phyloP scores from a whole-genome alignment of 495 filamentous ascomycete species.

The Hypoxylon trugodes region DNA sequence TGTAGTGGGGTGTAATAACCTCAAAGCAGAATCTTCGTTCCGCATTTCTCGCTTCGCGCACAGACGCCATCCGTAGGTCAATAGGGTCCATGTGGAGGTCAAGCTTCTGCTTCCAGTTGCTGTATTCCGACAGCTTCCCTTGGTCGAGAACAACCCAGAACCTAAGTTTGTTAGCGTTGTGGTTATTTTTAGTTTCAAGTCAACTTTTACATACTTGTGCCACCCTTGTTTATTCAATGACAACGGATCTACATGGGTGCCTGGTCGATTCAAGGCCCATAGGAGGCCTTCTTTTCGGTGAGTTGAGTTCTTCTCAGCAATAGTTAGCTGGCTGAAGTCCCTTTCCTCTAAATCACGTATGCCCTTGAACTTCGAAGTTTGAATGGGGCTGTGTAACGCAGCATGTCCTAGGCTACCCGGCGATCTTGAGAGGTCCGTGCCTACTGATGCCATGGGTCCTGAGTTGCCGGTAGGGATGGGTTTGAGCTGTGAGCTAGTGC shows the following conservation, averaged over 20 bases:
- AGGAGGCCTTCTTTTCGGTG: constrained; percentile 87
- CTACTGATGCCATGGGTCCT: constrained; percentile 30
- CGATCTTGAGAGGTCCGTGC: constrained; percentile 51
- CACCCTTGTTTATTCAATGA: constrained; percentile 96
- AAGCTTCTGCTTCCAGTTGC: constrained; percentile 98
- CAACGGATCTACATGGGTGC: constrained; percentile 93
- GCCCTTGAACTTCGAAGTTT: constrained; percentile 79
- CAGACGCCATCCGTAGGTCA: constrained; percentile 94
- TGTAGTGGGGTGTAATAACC: constrained; percentile 96
- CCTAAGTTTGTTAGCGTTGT: constrained; percentile 55
- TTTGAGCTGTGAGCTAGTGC: constrained; percentile 71
- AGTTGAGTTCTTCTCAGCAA: constrained; percentile 58
- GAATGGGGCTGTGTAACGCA: constrained; percentile 57
- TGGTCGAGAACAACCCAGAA: constrained; percentile 99
- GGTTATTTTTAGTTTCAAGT: background rate
- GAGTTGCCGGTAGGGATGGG: constrained; percentile 49
- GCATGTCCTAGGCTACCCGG: constrained; percentile 52
- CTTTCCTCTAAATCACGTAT: constrained; percentile 91
- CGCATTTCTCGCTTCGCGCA: constrained; percentile 91
- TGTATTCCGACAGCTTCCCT: constrained; percentile 95
- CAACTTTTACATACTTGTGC: constrained; percentile 83
- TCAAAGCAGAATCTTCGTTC: constrained; percentile 98
- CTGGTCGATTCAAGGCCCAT: constrained; percentile 92
- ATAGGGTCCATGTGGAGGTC: constrained; percentile 99
- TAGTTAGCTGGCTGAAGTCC: constrained; percentile 59